Conservation (phyloP, 2,329 filamentous ascomycete genomes). For the Nothomitra cinnamomea region DNA sequence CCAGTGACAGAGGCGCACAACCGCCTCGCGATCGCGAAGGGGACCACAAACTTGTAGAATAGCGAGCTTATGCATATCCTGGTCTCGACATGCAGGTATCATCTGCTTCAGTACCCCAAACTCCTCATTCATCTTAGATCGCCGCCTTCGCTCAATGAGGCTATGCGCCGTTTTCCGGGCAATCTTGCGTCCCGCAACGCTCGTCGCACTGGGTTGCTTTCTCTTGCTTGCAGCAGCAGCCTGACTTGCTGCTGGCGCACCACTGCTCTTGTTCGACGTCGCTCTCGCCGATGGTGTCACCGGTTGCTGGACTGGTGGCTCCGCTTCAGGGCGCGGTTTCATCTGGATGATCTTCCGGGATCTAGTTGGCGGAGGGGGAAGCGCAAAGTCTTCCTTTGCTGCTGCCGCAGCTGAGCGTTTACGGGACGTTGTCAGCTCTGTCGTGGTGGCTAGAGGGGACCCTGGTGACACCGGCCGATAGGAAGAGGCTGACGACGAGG, state of each 20-base stretch:
- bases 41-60: slow-evolving; percentile 63
- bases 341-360: slow-evolving; percentile 97
- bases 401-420: slow-evolving; percentile 16
- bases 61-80: slow-evolving; percentile 94
- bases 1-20: slow-evolving; percentile 2
- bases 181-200: slow-evolving; percentile 81
- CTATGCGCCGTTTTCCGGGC: slow-evolving; percentile 93
- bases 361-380: slow-evolving; percentile 82
- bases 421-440: slow-evolving; percentile 9
- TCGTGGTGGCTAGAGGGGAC: slow-evolving; percentile 10
- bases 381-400: slow-evolving; percentile 50
- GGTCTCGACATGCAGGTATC: slow-evolving; percentile 85
- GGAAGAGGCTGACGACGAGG: slow-evolving; percentile 31
- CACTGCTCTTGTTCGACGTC: slow-evolving; percentile 7
- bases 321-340: slow-evolving; percentile 45
- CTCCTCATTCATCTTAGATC: slow-evolving; percentile 98
- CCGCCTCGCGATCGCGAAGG: neutral
- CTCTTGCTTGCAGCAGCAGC: slow-evolving; percentile 40
- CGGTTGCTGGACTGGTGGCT: slow-evolving; percentile 6
- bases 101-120: slow-evolving; percentile 85
- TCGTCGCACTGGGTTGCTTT: slow-evolving; percentile 60
- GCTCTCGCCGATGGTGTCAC: slow-evolving; percentile 12
- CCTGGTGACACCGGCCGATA: slow-evolving; percentile 28
- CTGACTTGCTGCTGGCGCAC: slow-evolving; percentile 13
- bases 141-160: slow-evolving; percentile 71